phyloP scores from a whole-genome alignment of 129 eudicot genomes.

The Heracleum sosnowskyi region DNA sequence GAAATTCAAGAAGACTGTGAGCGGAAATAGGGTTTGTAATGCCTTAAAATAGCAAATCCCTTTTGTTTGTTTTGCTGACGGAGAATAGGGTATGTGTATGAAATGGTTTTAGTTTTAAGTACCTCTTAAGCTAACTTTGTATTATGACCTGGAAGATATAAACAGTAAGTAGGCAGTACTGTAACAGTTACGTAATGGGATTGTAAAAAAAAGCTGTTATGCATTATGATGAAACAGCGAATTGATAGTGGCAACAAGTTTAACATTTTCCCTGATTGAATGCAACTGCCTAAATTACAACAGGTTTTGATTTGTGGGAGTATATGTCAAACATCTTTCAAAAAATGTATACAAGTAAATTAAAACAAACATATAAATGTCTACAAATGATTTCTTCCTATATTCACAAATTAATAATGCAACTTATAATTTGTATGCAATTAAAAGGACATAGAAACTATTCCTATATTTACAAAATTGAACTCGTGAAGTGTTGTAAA shows the following conservation, averaged over 20 bases:
- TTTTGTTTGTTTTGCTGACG: neutral
- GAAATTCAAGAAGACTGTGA: slow-evolving; percentile 71
- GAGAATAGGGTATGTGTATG: neutral
- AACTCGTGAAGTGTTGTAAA: no score
- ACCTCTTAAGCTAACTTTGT: neutral
- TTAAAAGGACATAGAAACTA: no score
- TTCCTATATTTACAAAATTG: no score
- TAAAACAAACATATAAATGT: no score
- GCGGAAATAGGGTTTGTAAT: slow-evolving; percentile 20
- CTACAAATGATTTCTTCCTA: no score
- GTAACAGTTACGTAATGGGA: neutral
- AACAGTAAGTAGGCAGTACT: neutral
- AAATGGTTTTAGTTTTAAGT: neutral
- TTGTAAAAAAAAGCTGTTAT: neutral
- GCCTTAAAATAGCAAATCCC: neutral
- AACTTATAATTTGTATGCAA: no score
- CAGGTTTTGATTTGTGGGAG: no score
- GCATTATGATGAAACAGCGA: neutral
- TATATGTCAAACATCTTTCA: no score
- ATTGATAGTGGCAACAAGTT: neutral
- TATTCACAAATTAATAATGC: no score
- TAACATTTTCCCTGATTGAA: no score
- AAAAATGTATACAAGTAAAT: no score
- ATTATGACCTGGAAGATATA: neutral
- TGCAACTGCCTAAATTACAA: neutral